Percentiles rank a stretch among this genome's conserved stretches.
Evolutionary conservation across 306 rosid species (phyloP).

Genomic region (Carpinus fangiana): DNA sequence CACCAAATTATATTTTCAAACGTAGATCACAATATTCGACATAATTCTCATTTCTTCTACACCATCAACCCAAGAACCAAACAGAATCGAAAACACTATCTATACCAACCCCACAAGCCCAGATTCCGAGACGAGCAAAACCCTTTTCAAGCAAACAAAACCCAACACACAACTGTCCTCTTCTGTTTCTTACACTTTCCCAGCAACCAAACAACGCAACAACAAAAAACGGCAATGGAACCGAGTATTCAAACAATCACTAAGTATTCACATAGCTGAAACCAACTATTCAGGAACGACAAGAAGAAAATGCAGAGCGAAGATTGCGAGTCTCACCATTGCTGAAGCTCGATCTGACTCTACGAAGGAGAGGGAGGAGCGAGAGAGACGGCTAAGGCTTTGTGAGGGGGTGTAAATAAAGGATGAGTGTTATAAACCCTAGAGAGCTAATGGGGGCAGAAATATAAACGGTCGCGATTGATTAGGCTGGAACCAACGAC

Average conservation of each 20-base stretch:
- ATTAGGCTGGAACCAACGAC: background rate
- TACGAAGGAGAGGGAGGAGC: background rate
- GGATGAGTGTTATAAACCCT: background rate
- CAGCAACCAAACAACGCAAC: background rate
- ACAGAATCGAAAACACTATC: background rate
- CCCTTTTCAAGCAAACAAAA: background rate
- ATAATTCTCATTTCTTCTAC: background rate
- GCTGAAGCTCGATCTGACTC: slow-evolving; percentile 10
- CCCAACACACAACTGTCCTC: background rate
- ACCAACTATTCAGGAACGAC: background rate
- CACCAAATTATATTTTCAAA: too few species aligned
- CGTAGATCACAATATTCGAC: background rate
- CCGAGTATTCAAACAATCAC: background rate
- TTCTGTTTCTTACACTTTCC: background rate
- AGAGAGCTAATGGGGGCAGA: background rate
- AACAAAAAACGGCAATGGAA: background rate
- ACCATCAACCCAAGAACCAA: background rate
- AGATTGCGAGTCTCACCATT: slow-evolving; percentile 11
- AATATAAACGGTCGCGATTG: background rate
- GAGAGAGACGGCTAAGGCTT: background rate
- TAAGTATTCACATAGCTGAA: background rate
- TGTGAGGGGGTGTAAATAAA: background rate
- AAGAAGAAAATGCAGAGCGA: background rate
- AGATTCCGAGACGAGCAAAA: background rate
- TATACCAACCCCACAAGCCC: background rate